A percentile compares a stretch with the other conserved stretches of the same genome.
These are phyloP conservation scores for Beta vulgaris DNA, from an alignment of 148 eudicot species.

Conservation along the genomic window DNA sequence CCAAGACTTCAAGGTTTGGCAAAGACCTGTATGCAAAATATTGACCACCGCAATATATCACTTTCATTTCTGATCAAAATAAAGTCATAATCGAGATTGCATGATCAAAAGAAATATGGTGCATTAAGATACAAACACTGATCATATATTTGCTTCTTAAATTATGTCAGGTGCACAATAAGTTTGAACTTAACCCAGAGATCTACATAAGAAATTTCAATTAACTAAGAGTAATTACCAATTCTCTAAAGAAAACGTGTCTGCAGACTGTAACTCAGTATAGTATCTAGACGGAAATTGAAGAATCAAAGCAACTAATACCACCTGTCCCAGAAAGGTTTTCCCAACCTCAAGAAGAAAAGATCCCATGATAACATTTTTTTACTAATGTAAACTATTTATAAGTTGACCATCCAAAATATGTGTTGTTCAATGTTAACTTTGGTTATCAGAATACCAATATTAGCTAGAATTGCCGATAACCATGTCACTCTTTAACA, in stretches of 20 bases:
- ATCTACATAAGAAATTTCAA: background rate
- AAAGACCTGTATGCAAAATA: slow-evolving; percentile 55
- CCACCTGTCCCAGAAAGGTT: background rate
- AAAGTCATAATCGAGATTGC: background rate
- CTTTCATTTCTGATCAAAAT: background rate
- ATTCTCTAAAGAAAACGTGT: background rate
- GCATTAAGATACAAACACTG: background rate
- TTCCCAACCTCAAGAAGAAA: background rate
- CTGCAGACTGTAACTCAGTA: background rate
- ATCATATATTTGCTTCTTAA: slow-evolving; percentile 3
- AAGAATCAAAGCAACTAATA: background rate
- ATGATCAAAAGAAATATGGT: slow-evolving; percentile 8
- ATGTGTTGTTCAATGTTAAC: background rate
- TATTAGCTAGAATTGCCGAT: background rate
- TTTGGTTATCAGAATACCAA: background rate
- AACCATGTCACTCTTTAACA: background rate
- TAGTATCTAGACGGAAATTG: background rate
- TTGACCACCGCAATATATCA: slow-evolving; percentile 9
- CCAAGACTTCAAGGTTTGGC: slow-evolving; percentile 67
- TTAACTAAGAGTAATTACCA: background rate
- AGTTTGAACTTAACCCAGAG: background rate
- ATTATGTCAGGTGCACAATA: background rate
- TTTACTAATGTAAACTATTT: background rate
- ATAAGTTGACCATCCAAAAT: background rate
- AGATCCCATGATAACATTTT: background rate